A percentile compares a stretch with the other conserved stretches of the same genome.
These are phyloP conservation scores for Erysimum pusillum DNA, from an alignment of 441 rosid species.

Conservation along the genomic window DNA sequence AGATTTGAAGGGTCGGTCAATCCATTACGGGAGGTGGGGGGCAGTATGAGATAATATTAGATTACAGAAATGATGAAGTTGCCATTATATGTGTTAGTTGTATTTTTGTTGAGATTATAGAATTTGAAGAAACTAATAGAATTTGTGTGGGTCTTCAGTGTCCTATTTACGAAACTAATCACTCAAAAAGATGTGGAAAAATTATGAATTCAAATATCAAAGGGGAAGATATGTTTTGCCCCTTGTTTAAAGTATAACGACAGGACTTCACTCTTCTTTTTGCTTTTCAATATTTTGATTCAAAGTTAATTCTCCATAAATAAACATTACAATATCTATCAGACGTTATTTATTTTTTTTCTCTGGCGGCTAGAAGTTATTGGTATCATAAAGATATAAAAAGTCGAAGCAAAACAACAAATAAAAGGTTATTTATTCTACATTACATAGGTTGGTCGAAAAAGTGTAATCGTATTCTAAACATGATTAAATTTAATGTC, in stretches of 20 bases:
- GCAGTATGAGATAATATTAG: conserved; percentile 40
- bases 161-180: conserved; percentile 31
- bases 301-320: background rate
- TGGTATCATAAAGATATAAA: conserved; percentile 5
- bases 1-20: conserved; percentile 48
- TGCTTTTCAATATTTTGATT: conserved; percentile 21
- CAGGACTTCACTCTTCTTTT: conserved; percentile 48
- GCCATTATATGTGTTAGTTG: conserved; percentile 34
- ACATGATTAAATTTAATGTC: background rate
- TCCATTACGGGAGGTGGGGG: conserved; percentile 45
- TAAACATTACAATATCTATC: conserved; percentile 13
- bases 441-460: background rate
- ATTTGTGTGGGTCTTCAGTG: conserved; percentile 33
- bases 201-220: conserved; percentile 37
- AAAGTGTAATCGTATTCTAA: conserved; percentile 2
- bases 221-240: conserved; percentile 52
- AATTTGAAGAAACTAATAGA: conserved; percentile 7
- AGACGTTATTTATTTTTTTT: background rate
- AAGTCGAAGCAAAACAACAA: conserved; percentile 15
- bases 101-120: conserved; percentile 18
- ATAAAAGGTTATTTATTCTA: background rate
- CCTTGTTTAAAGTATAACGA: conserved; percentile 49
- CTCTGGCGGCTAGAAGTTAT: conserved; percentile 12
- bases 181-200: conserved; percentile 6
- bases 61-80: conserved; percentile 45